These are phyloP conservation scores for Microbotryomycetes sp. DNA, from an alignment of 1,284 basidiomycete species.

Conservation along the genomic window DNA sequence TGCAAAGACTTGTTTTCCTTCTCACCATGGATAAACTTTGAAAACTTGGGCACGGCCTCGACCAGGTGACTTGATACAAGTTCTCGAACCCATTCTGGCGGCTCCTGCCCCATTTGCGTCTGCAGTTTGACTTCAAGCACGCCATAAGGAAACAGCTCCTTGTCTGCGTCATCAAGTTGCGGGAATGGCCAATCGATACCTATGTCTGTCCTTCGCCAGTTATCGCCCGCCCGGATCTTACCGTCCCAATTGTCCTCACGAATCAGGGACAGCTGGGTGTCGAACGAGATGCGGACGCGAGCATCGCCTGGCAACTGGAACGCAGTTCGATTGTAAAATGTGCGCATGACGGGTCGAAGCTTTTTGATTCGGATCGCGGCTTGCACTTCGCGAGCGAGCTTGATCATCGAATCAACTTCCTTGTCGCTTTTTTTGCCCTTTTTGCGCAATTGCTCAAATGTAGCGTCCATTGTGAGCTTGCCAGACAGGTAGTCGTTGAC, in stretches of 20 bases:
- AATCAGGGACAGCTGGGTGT: conserved; percentile 89
- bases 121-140: conserved; percentile 96
- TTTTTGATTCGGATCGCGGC: conserved; percentile 81
- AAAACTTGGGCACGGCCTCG: conserved; percentile 46
- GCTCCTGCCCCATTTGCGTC: conserved; percentile 92
- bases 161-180: conserved; percentile 68
- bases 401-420: conserved; percentile 91
- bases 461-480: conserved; percentile 87
- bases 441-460: conserved; percentile 79
- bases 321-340: conserved; percentile 98
- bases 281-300: conserved; percentile 92
- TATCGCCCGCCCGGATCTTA: conserved; percentile 62
- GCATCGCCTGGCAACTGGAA: conserved; percentile 99
- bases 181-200: conserved; percentile 60
- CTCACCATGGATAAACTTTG: conserved; percentile 81
- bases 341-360: conserved; percentile 85
- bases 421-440: conserved; percentile 92
- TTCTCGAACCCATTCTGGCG: conserved; percentile 92
- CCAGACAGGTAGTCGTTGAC: conserved; percentile 88
- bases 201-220: conserved; percentile 92
- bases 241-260: conserved; percentile 98
- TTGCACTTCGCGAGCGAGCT: conserved; percentile 92
- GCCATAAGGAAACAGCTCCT: conserved; percentile 84
- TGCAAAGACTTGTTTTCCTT: no score
- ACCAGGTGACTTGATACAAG: conserved; percentile 90